A percentile compares a stretch with the other conserved stretches of the same genome.
Evolutionary conservation across 1,284 basidiomycete genomes (phyloP).

Genomic region (Sanguinoderma infundibulare): DNA sequence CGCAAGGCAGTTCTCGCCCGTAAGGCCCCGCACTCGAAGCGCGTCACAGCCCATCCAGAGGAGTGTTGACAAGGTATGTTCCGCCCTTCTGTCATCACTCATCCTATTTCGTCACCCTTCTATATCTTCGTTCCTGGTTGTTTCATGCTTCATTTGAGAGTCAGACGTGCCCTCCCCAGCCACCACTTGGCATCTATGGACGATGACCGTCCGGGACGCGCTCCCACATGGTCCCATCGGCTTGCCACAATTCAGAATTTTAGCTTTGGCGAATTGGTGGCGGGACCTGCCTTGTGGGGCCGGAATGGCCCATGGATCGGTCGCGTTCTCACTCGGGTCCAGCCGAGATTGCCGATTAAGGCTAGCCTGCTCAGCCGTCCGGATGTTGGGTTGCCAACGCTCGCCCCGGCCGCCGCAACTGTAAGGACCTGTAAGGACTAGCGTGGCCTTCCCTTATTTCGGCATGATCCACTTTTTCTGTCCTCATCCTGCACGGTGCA

Average conservation of each 20-base stretch:
- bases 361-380: neutral
- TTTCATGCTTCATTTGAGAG: neutral
- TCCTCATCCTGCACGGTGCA: neutral
- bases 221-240: too few species aligned
- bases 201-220: too few species aligned
- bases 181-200: too few species aligned
- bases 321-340: too few species aligned
- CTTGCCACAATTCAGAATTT: too few species aligned
- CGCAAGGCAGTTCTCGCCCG: constrained; percentile 16
- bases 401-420: too few species aligned
- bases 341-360: constrained; percentile 3
- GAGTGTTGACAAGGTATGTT: constrained; percentile 27
- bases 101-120: neutral
- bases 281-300: too few species aligned
- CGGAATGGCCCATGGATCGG: too few species aligned
- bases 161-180: neutral
- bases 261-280: neutral
- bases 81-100: neutral
- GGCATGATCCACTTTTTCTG: neutral
- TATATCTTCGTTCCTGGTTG: constrained; percentile 7
- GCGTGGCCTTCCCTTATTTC: neutral
- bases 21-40: constrained; percentile 18
- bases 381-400: constrained; percentile 2
- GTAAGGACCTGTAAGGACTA: neutral
- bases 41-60: constrained; percentile 10